These are phyloP conservation scores for Trametopsis cervina DNA, from an alignment of 768 basidiomycete genomes.

Conservation along the genomic window DNA sequence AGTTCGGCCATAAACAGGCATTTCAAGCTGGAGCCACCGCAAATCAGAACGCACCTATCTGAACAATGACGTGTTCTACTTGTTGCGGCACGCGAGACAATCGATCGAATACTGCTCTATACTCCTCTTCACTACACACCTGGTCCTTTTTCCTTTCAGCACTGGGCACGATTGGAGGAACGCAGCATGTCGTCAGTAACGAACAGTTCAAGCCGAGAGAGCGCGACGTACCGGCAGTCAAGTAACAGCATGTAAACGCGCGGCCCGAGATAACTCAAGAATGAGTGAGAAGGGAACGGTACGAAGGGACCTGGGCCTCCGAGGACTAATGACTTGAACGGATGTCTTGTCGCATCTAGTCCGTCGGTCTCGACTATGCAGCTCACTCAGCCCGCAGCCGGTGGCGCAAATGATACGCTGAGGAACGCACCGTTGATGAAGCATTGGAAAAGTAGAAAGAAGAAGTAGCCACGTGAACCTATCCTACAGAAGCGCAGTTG, in stretches of 20 bases:
- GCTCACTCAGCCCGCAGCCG: slow-evolving; percentile 2
- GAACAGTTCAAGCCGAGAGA: background rate
- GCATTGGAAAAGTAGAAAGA: slow-evolving; percentile 90
- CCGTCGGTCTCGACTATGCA: slow-evolving; percentile 67
- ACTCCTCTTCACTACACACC: slow-evolving; percentile 72
- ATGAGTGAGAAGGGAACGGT: slow-evolving; percentile 75
- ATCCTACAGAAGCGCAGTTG: slow-evolving; percentile 45
- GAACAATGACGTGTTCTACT: slow-evolving; percentile 80
- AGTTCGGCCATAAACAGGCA: background rate
- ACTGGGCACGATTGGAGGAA: slow-evolving; percentile 32
- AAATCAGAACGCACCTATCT: slow-evolving; percentile 46
- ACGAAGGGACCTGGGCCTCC: slow-evolving; percentile 75
- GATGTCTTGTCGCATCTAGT: slow-evolving; percentile 56
- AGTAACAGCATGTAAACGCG: slow-evolving; percentile 66
- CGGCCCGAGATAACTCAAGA: slow-evolving; percentile 75
- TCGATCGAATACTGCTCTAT: slow-evolving; percentile 63
- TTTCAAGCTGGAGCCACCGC: background rate
- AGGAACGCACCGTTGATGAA: slow-evolving; percentile 64
- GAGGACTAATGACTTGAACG: slow-evolving; percentile 65
- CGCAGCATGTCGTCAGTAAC: background rate
- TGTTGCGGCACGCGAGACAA: slow-evolving; percentile 51
- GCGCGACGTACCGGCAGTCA: slow-evolving; percentile 63
- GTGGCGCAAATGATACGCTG: background rate
- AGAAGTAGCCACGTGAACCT: slow-evolving; percentile 83
- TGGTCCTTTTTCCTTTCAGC: slow-evolving; percentile 80